Evolutionary conservation across 495 filamentous ascomycete genomes (phyloP).

Genomic region (Lophiotrema nucula): DNA sequence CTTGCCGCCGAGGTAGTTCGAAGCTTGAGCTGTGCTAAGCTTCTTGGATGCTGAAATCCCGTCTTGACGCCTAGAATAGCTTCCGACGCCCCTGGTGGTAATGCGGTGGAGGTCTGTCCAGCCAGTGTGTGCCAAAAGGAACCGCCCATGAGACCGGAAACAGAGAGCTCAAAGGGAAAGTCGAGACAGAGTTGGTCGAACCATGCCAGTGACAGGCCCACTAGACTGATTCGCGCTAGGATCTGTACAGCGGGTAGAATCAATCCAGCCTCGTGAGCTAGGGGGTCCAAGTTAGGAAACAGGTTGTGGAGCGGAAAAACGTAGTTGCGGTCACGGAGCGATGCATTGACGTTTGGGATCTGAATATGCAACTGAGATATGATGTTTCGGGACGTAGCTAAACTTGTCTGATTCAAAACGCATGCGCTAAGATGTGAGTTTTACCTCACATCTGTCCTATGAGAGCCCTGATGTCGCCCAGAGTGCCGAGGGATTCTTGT

Average conservation of each 20-base stretch:
- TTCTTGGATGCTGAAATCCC: neutral
- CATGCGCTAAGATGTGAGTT: constrained; percentile 5
- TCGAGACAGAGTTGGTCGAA: constrained; percentile 16
- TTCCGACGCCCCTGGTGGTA: constrained; percentile 7
- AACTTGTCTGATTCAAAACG: constrained; percentile 33
- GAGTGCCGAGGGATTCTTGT: constrained; percentile 14
- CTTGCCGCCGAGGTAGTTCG: neutral
- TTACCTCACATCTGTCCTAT: constrained; percentile 2
- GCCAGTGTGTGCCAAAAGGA: neutral
- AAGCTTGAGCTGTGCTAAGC: constrained; percentile 24
- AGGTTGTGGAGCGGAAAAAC: constrained; percentile 6
- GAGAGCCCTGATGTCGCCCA: neutral
- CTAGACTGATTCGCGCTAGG: neutral
- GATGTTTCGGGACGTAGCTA: constrained; percentile 24
- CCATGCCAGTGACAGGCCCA: neutral
- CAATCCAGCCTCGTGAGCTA: constrained; percentile 2
- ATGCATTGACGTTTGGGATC: constrained; percentile 29
- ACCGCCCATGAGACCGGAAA: constrained; percentile 14
- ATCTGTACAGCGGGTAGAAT: neutral
- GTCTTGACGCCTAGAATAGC: neutral
- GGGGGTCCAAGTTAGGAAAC: constrained; percentile 4
- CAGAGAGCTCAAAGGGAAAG: neutral
- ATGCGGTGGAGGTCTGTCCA: neutral
- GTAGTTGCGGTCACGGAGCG: constrained; percentile 12
- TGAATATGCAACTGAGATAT: constrained; percentile 1